phyloP scores from a whole-genome alignment of 306 rosid species.

The Gleditsia sinensis region DNA sequence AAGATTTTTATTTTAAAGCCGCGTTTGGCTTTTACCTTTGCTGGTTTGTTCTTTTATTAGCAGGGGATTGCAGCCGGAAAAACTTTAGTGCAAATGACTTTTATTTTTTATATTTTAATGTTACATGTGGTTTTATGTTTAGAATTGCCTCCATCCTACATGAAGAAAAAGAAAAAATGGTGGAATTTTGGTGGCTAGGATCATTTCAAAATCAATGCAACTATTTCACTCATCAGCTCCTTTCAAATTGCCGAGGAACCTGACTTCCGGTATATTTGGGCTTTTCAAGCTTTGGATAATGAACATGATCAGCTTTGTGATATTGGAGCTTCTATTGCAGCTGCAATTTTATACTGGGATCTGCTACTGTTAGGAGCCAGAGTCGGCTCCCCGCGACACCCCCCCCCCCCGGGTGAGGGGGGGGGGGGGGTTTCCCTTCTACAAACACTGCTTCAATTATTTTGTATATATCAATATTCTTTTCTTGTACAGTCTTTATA shows the following conservation, averaged over 20 bases:
- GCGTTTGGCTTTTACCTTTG: not conserved
- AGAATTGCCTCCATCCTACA: conserved; percentile 50
- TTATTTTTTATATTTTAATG: not conserved
- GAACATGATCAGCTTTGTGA: conserved; percentile 3
- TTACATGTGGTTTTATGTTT: conserved; percentile 24
- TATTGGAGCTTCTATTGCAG: conserved; percentile 6
- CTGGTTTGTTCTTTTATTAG: not conserved
- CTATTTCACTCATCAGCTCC: not conserved
- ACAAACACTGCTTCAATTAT: conserved; percentile 2
- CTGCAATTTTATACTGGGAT: conserved; percentile 3
- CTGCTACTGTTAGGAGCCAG: not conserved
- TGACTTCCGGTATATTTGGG: not conserved
- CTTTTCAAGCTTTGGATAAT: not conserved
- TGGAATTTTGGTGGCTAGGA: conserved; percentile 56
- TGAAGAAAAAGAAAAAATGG: conserved; percentile 83
- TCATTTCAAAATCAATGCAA: conserved; percentile 20
- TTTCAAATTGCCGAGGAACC: not conserved
- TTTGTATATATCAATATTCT: conserved; percentile 27
- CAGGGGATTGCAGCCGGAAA: not conserved
- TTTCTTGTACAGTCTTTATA: conserved; percentile 32
- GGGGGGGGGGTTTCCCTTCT: too few relatives aligned
- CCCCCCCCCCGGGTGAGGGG: too few relatives aligned
- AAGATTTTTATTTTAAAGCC: not conserved
- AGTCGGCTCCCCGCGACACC: not conserved
- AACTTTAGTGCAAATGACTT: not conserved